Base-by-base conservation (phyloP, 1,284 basidiomycete species). In the Ustilago nuda region DNA sequence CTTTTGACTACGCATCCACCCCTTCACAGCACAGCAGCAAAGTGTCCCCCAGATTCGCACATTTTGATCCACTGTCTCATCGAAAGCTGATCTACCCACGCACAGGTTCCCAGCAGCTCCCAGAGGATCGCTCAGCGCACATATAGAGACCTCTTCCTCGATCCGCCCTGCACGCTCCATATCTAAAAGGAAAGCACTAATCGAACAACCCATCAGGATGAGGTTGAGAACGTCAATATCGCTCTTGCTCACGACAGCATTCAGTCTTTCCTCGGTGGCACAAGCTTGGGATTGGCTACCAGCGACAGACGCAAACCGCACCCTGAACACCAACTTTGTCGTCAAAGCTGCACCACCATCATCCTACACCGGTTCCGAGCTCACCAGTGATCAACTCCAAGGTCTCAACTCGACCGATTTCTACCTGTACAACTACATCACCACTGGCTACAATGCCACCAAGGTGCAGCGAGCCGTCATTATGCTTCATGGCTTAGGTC, bases 401-500 rank as follows among this genome's bases (percentile, higher is more conserved):
- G 60, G 52, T 27, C 70, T 77, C 43, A 45, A 59, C 19, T 32
- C 36, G 23, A 64, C 70, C 53, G 54, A 66, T 19, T 77, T 73
- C 36, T 60, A 70, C 35, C 62, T 77, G 13, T 73, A 73, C 71
- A 70, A 77, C 67, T 77, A 77, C 61, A 70, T 77, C 61, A 69
- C 58, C 17, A 72, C 63, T 0, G 62, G 61, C 41, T 73, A 73
- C 48, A 66, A 74, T 37, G 59, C 72, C 8, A 52, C 56, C 17
- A 68, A 77, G 45, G 63, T 70, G 7, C 67, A 75, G 35, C 41
- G 79, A 27, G 73, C 72, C 7, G 72, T 80, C 27, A 69, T 80
- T 41, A 69, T 66, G 73, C 69, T 80, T 1, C 79, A 78, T 48
- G 78, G 78, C 12, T 66, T 75, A 6, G 74, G 74, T 12, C 72